These are phyloP conservation scores for Agaricus subrufescens DNA, from an alignment of 768 basidiomycete species.

Conservation along the genomic window DNA sequence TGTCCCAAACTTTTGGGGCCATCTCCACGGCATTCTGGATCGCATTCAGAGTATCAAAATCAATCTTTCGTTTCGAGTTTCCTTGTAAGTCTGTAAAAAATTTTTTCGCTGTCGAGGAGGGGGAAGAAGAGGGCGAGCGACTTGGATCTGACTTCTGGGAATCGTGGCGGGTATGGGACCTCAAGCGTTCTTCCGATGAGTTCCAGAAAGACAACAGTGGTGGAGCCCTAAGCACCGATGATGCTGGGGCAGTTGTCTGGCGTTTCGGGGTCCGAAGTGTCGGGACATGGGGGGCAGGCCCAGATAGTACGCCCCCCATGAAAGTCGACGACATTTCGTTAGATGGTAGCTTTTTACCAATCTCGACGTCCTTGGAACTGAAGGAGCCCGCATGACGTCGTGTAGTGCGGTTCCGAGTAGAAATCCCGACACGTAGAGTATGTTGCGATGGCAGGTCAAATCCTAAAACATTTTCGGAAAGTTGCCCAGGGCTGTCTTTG, in stretches of 20 bases:
- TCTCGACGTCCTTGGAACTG: conserved; percentile 87
- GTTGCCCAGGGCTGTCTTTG: conserved; percentile 19
- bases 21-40: conserved; percentile 75
- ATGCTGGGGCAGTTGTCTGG: conserved; percentile 33
- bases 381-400: conserved; percentile 94
- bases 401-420: conserved; percentile 45
- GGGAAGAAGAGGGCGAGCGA: conserved; percentile 31
- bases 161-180: conserved; percentile 32
- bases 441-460: conserved; percentile 16
- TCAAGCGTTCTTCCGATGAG: conserved; percentile 3
- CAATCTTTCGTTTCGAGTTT: conserved; percentile 60
- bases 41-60: conserved; percentile 74
- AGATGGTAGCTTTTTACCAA: conserved; percentile 77
- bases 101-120: conserved; percentile 31
- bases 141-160: conserved; percentile 36
- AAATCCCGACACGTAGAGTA: conserved; percentile 3
- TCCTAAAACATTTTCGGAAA: conserved; percentile 13
- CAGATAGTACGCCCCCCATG: conserved; percentile 29
- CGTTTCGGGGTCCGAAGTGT: conserved; percentile 49
- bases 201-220: neutral
- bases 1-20: conserved; percentile 78
- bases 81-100: conserved; percentile 40
- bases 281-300: conserved; percentile 30
- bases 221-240: conserved; percentile 12
- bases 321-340: conserved; percentile 40